phyloP scores from a whole-genome alignment of 2,329 filamentous ascomycete genomes.

The Claviceps pazoutovae region DNA sequence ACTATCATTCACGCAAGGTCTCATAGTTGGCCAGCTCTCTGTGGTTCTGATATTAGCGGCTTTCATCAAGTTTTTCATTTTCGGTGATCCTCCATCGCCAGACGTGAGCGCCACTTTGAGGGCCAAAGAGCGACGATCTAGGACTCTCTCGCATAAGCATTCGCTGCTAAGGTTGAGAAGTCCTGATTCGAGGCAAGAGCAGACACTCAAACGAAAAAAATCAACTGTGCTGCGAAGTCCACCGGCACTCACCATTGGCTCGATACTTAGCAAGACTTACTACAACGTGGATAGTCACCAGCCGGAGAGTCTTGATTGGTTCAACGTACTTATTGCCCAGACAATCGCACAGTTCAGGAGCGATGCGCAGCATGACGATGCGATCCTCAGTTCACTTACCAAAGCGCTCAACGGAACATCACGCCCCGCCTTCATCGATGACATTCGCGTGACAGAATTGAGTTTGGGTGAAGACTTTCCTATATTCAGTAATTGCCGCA shows the following conservation, averaged over 20 bases:
- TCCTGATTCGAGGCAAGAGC: constrained; percentile 24
- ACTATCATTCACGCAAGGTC: constrained; percentile 82
- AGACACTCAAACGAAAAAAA: constrained; percentile 46
- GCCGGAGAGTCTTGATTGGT: constrained; percentile 95
- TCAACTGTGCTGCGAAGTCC: constrained; percentile 61
- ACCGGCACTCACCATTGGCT: constrained; percentile 73
- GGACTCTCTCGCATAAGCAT: constrained; percentile 62
- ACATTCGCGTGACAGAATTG: constrained; percentile 87
- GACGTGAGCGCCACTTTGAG: constrained; percentile 66
- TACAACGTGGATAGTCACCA: constrained; percentile 94
- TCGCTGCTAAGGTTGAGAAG: constrained; percentile 52
- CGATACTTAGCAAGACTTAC: constrained; percentile 91
- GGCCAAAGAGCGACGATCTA: constrained; percentile 58
- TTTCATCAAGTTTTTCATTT: constrained; percentile 99
- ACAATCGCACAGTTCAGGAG: constrained; percentile 90
- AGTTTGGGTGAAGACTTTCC: constrained; percentile 93
- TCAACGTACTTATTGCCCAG: constrained; percentile 93
- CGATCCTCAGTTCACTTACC: constrained; percentile 73
- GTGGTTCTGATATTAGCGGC: constrained; percentile 81
- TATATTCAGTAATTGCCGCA: constrained; percentile 94
- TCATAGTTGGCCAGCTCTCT: constrained; percentile 84
- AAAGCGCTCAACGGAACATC: constrained; percentile 75
- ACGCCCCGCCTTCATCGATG: constrained; percentile 82
- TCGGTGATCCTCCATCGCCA: constrained; percentile 78
- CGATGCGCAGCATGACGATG: constrained; percentile 83